Base-by-base conservation (phyloP, 106 monocot species). In the Iris macrosiphon region DNA sequence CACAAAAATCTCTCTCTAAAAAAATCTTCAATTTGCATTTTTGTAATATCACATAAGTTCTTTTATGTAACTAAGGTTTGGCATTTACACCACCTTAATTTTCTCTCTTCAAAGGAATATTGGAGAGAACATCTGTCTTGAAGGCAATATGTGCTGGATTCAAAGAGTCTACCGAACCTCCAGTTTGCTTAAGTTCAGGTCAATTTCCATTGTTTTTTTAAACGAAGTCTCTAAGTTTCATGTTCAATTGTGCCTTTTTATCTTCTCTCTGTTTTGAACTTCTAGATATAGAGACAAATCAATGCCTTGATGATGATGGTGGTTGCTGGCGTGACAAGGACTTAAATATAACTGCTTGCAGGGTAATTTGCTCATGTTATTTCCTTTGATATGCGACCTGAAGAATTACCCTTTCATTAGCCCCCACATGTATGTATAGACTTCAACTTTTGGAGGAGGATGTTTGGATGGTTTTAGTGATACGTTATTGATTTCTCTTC, bases 121-220 rank as follows among this genome's bases (percentile, higher is more conserved):
- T 95, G 79, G 89, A 89, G 43, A 79, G 89, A 19, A 63, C 62
- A 14, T 76, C 81, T 32, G 79, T 89, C 47, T 64, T 89, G 42
- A 89, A 81, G 67, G 94, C 94, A 30, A 61, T 95, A 47, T 95
- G 94, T 60, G 89, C 94, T 40, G 94, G 94, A 23, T 95, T 85
- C 64, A 82, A 89, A 45, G 94, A 89, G 41, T 61, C 85, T 2
- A 89, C 81, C 2, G 94, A 95, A 31, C 94, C 94, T 62, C 49
- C 67, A 50, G 76, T 95, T 74, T 95, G 94, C 71, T 69, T 95
- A 37, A 89, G 72, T 59, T 44, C 33, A 82, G 89, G 94, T 95
- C n/a, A 29, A 16, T 48, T 68, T 28, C 14, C 37, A 15, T 9
- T 14, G 8, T 4, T 17, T 21, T 40, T 46, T 41, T 35, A 40